Evolutionary conservation across 2,329 filamentous ascomycete genomes (phyloP).

Genomic region (Oidium heveae): DNA sequence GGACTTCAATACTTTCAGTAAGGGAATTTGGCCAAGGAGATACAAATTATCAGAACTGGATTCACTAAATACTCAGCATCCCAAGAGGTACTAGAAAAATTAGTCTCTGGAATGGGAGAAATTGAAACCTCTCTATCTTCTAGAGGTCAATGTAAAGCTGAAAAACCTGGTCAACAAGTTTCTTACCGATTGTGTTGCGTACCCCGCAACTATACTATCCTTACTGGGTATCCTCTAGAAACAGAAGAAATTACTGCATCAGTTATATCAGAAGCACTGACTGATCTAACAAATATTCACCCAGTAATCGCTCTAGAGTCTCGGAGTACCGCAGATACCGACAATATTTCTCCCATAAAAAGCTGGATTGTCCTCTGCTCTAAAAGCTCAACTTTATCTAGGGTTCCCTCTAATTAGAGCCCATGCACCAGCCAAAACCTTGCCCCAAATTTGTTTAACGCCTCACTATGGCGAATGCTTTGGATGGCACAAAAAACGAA

Average conservation of each 20-base stretch:
- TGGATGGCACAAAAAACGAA: not conserved
- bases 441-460: not conserved
- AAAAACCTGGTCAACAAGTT: not conserved
- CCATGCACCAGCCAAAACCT: not conserved
- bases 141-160: not conserved
- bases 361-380: not conserved
- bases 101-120: not conserved
- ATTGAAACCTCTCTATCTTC: not conserved
- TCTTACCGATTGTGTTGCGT: not conserved
- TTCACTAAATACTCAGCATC: not conserved
- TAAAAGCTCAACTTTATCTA: not conserved
- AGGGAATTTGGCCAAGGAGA: too few relatives aligned
- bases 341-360: not conserved
- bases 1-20: too few relatives aligned
- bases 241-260: not conserved
- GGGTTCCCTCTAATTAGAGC: not conserved
- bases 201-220: not conserved
- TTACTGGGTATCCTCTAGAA: not conserved
- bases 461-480: not conserved
- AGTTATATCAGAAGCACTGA: not conserved
- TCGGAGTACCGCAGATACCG: not conserved
- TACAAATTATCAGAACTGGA: not conserved
- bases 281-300: not conserved
- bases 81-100: not conserved
- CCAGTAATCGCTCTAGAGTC: not conserved